Base-by-base conservation (phyloP, 2,329 filamentous ascomycete genomes). In the Sclerotinia spermophila region DNA sequence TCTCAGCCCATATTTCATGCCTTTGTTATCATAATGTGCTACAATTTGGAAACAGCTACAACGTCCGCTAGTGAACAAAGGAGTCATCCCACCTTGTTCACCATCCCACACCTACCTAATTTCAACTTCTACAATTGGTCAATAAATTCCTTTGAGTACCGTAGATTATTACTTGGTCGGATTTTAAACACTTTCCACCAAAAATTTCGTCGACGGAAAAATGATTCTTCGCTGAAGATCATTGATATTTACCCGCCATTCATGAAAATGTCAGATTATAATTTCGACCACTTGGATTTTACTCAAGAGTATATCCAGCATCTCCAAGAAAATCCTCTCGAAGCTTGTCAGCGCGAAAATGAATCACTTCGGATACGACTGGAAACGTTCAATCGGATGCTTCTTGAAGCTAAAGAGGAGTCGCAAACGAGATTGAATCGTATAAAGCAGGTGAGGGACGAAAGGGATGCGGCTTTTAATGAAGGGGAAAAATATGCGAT, bases 281-380 rank as follows among this genome's bases (percentile, higher is more conserved):
- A 69, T 27, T 42, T 64, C 2, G 58, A 64, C 21, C 67, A 69
- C n/a, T n/a, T 33, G 17, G 42, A 33, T 10, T 24, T 69, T 19
- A 62, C 58, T 8, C 33, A 17, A 11, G 44, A 44, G 13, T 58
- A 69, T 10, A 30, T 69, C n/a, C 38, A 42, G 21, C n/a, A 64
- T 40, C 67, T 69, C 19, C 44, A 51, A 30, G 8, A 8, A 11
- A 64, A 69, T 17, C 44, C 56, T 7, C 67, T 69, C 8, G 67
- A 69, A 24, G 67, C 67, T 30, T 69, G 67, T n/a, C 67, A 55
- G 27, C 35, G 58, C 27, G 67, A 69, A 53, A 69, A 64, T 55
- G 44, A 15, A 51, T 51, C 44, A 2, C 58, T 69, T n/a, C 58
- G 35, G n/a, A 51, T 33, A 10, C 27, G 38, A 30, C 44, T 62